Evolutionary conservation across 2,329 filamentous ascomycete species (phyloP).

Genomic region (Penicillium hordei): DNA sequence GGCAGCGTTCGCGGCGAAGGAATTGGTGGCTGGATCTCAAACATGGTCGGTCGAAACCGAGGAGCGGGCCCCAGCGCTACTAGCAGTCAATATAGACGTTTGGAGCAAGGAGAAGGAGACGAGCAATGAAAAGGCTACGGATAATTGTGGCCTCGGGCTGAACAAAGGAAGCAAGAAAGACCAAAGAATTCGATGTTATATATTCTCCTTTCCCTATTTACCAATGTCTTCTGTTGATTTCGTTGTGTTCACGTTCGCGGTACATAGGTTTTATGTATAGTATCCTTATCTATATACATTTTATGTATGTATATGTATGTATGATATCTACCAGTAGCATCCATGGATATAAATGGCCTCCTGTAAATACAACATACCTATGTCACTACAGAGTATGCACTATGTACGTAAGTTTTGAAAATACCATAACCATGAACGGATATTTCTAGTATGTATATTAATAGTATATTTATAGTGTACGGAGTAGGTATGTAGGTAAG

Average conservation of each 20-base stretch:
- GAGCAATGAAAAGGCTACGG: constrained; percentile 7
- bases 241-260: neutral
- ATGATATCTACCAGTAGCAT: neutral
- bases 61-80: constrained; percentile 38
- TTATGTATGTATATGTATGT: neutral
- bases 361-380: neutral
- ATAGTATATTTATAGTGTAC: neutral
- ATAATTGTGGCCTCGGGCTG: neutral
- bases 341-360: neutral
- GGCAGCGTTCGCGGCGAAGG: constrained; percentile 51
- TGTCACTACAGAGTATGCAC: too few relatives aligned
- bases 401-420: neutral
- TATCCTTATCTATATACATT: neutral
- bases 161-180: neutral
- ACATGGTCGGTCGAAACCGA: constrained; percentile 59
- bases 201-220: neutral
- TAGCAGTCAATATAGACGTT: constrained; percentile 45
- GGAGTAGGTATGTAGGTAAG: neutral
- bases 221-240: neutral
- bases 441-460: neutral
- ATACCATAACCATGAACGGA: neutral
- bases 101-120: constrained; percentile 48
- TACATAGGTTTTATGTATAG: neutral
- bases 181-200: neutral
- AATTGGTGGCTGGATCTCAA: constrained; percentile 68